Evolutionary conservation across 805 yeast genomes (phyloP).

Genomic region (Sungouiozyma ichnusensis): DNA sequence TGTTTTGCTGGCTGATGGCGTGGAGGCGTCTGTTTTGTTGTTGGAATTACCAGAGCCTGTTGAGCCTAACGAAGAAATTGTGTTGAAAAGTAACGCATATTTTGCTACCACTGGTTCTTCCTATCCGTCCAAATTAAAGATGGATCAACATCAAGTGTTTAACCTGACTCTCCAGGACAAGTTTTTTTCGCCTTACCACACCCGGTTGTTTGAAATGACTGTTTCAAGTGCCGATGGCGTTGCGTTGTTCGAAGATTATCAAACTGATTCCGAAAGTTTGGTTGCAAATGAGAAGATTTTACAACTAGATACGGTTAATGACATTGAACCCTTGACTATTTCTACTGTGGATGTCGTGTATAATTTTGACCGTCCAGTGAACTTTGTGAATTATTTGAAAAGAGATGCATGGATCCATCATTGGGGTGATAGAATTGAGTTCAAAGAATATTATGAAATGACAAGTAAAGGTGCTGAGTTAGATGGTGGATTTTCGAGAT

Average conservation of each 20-base stretch:
- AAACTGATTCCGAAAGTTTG: not conserved
- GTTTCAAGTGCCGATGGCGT: not conserved
- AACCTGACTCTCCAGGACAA: constrained; percentile 5
- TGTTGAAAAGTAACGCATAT: constrained; percentile 33
- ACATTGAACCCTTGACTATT: constrained; percentile 36
- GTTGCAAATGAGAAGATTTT: constrained; percentile 22
- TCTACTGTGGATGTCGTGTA: constrained; percentile 43
- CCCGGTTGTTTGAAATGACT: not conserved
- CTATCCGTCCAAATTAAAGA: constrained; percentile 15
- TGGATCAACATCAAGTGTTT: constrained; percentile 29
- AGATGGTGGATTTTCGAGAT: constrained; percentile 64
- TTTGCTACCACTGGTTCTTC: constrained; percentile 27
- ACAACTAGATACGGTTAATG: constrained; percentile 45
- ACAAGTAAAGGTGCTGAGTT: constrained; percentile 67
- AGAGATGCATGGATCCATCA: constrained; percentile 88
- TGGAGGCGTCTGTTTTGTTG: constrained; percentile 32
- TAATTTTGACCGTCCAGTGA: constrained; percentile 55
- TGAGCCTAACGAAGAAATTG: constrained; percentile 46
- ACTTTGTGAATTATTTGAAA: constrained; percentile 46
- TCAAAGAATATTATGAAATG: constrained; percentile 80
- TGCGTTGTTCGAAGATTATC: not conserved
- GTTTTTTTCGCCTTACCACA: not conserved
- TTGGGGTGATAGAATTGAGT: constrained; percentile 56
- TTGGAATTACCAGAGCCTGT: constrained; percentile 54
- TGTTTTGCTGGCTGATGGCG: constrained; percentile 15